These are phyloP conservation scores for Haplosporangium sp. DNA, from an alignment of 371 early-diverging fungal genomes.

Conservation along the genomic window DNA sequence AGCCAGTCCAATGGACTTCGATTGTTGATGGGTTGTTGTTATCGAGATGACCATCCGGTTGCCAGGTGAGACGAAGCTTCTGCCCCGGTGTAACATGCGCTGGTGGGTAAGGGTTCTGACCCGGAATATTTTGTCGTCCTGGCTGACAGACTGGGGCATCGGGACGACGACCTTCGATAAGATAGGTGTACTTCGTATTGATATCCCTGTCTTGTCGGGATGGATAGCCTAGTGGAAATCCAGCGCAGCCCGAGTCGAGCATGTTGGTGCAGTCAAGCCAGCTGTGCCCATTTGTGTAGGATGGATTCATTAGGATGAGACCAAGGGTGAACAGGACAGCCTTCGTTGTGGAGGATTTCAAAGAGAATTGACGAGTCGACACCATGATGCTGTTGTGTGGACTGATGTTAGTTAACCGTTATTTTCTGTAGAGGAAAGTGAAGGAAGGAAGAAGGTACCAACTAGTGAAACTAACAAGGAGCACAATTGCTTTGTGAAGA, in stretches of 20 bases:
- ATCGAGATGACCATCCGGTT: slow-evolving; percentile 55
- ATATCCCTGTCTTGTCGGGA: slow-evolving; percentile 57
- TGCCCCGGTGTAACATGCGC: slow-evolving; percentile 41
- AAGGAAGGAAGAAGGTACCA: no score
- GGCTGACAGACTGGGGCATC: slow-evolving; percentile 49
- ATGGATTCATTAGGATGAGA: neutral
- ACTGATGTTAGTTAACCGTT: no score
- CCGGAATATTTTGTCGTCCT: slow-evolving; percentile 40
- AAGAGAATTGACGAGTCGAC: no score
- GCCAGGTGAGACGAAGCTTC: slow-evolving; percentile 39
- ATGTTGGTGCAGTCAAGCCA: slow-evolving; percentile 54
- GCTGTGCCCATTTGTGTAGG: slow-evolving; percentile 25
- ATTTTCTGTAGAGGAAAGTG: no score
- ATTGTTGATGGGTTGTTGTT: slow-evolving; percentile 38
- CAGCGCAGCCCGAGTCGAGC: slow-evolving; percentile 38
- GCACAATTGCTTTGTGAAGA: neutral
- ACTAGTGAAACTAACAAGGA: no score
- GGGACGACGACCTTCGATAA: slow-evolving; percentile 35
- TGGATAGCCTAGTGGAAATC: slow-evolving; percentile 59
- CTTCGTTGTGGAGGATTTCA: neutral
- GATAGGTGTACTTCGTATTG: slow-evolving; percentile 60
- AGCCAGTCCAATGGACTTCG: slow-evolving; percentile 40
- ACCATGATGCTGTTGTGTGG: no score
- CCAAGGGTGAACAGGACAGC: slow-evolving; percentile 6
- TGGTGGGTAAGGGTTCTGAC: slow-evolving; percentile 46